Base-by-base conservation (phyloP, 805 yeast species). In the Teunomyces panamensis region DNA sequence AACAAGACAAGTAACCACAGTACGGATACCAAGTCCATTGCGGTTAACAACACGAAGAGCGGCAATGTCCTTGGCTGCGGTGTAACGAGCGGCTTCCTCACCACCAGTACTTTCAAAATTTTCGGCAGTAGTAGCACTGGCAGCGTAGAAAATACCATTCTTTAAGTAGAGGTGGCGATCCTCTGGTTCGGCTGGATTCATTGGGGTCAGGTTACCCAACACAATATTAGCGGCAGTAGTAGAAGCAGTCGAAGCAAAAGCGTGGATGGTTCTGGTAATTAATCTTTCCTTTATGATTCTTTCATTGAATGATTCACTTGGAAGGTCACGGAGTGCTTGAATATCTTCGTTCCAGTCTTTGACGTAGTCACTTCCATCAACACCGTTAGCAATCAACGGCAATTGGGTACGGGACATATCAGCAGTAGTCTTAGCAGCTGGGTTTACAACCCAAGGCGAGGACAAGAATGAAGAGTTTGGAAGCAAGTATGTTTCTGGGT, bases 271-370 rank as follows among this genome's bases (percentile, higher is more conserved):
- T 60, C 85, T 85, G 62, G 82, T 81, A 49, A 89, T 69, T 45
- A 89, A 67, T 55, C 84, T 81, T 62, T 94, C 99, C 56, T 91
- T 79, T 42, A 84, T 69, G 43, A 89, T 74, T 52, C 91, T 78
- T 51, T 87, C 90, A 46, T 79, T 79, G 46, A 89, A 66, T 20
- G 78, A 64, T 1, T 73, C 60, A 30, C 74, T 71, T 29, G 89
- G 82, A 51, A 89, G 74, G 54, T 90, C 97, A 52, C 82, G 80
- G 42, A 89, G 76, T 2, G 89, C 76, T 71, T 94, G 98, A 60
- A 83, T 83, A 57, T 94, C 97, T 55, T 87, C 96, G 64, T 90
- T 90, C 87, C 95, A 91, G 58, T 92, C 96, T 58, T 84, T 84
- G 36, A 70, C 66, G 16, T 69, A 62, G 43, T 78, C 84, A 27